Conservation (phyloP, 768 basidiomycete species). For the Boletellus sp. region DNA sequence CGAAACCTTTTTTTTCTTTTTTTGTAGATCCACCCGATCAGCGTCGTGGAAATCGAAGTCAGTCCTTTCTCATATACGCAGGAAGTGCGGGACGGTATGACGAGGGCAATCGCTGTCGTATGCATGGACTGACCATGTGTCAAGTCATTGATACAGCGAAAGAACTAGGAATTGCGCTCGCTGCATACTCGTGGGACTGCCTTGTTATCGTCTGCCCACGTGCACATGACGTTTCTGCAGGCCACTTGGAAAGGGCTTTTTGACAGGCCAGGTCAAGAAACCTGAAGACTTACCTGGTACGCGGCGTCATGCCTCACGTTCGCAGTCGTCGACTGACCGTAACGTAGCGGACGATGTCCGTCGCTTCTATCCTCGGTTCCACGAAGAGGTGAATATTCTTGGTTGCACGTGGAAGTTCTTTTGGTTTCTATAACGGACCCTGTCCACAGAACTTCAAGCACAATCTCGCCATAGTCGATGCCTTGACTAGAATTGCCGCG, state of each 20-base stretch:
- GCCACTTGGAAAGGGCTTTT: slow-evolving; percentile 51
- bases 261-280: slow-evolving; percentile 48
- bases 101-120: not conserved
- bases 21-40: slow-evolving; percentile 48
- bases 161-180: slow-evolving; percentile 54
- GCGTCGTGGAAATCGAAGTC: slow-evolving; percentile 64
- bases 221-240: slow-evolving; percentile 23
- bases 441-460: slow-evolving; percentile 33
- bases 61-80: slow-evolving; percentile 56
- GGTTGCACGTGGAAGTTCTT: not conserved
- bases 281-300: slow-evolving; percentile 33
- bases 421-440: not conserved
- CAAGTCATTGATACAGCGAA: slow-evolving; percentile 50
- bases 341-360: slow-evolving; percentile 40
- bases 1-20: not conserved
- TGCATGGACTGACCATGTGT: not conserved
- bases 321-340: not conserved
- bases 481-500: slow-evolving; percentile 36
- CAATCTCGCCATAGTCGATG: slow-evolving; percentile 44
- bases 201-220: no score
- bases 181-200: slow-evolving; percentile 51
- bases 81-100: not conserved
- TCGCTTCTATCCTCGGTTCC: slow-evolving; percentile 39
- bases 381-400: slow-evolving; percentile 33
- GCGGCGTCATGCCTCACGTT: not conserved